Evolutionary conservation across 768 basidiomycete species (phyloP), one percentile per base, ranked within the genome.

Genomic region (Pisolithus sp.): DNA sequence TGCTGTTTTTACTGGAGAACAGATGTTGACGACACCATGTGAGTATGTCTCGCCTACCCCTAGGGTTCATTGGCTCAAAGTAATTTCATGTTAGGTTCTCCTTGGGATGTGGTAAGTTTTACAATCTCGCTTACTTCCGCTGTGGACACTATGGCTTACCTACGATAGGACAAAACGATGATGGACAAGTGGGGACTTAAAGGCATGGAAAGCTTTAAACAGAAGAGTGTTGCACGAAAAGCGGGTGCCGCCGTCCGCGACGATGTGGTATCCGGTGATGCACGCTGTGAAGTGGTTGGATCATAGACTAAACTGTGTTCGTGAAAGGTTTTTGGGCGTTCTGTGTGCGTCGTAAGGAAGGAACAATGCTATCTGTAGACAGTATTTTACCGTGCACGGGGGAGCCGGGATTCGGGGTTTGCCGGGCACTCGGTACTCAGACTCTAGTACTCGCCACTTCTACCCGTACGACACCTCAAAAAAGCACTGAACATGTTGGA

Each of bases 11-110:
- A 98, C 95, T n/a, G 95, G 94, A 40, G 95, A 97, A 65, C 78
- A 85, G 59, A 98, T 98, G 95, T 69, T 98, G 58, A 98, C 95
- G 12, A 98, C 95, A 13, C 93, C 94, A 43, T 96, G 93, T 87
- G 62, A 72, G 89, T 76, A 30, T 40, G 44, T 36, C 9, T 50
- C 28, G 51, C 34, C 12, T 49, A 5, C 49, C 15, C 52, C 46
- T 24, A 17, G 26, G 15, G 13, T 39, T 41, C 45, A 40, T 52
- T 24, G 24, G n/a, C 45, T 57, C 13, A 62, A 50, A 38, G 43
- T 37, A 30, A 39, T 30, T 23, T 37, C 52, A 48, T 48, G 47
- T 46, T 57, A 89, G 89, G 89, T 66, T 87, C 89, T 9, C 89
- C 92, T 40, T 97, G 94, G 95, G 93, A 96, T 62, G 90, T 94